These are phyloP conservation scores for Cichorium intybus DNA, from an alignment of 140 eudicot species.

Conservation along the genomic window DNA sequence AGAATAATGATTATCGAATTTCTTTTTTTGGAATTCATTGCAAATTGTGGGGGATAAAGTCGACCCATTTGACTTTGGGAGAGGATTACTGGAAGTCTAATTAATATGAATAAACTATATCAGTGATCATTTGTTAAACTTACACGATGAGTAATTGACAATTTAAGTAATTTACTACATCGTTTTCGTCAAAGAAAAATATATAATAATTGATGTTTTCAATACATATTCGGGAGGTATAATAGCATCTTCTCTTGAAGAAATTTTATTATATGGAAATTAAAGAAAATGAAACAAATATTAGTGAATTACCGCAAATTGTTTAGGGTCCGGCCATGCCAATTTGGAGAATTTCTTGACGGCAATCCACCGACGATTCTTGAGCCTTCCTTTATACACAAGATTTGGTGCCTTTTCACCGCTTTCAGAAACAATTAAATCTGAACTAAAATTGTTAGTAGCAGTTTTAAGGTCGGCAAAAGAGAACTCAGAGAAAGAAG, in stretches of 20 bases:
- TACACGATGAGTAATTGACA: neutral
- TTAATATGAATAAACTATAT: neutral
- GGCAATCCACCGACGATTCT: slow-evolving; percentile 64
- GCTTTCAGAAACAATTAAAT: slow-evolving; percentile 56
- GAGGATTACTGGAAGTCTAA: neutral
- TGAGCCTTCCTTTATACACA: slow-evolving; percentile 62
- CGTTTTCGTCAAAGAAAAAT: neutral
- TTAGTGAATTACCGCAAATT: slow-evolving; percentile 47
- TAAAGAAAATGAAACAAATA: neutral
- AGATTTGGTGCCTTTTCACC: slow-evolving; percentile 70
- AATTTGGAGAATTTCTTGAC: slow-evolving; percentile 62
- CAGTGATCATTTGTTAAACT: slow-evolving; percentile 1
- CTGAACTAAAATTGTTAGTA: slow-evolving; percentile 52
- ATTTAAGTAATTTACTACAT: neutral
- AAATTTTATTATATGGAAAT: neutral
- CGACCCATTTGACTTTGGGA: neutral
- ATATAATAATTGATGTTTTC: neutral
- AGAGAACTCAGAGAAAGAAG: slow-evolving; percentile 50
- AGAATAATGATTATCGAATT: neutral
- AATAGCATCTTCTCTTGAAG: neutral
- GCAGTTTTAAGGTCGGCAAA: slow-evolving; percentile 53
- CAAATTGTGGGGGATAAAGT: slow-evolving; percentile 4
- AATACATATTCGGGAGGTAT: neutral
- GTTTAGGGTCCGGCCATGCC: slow-evolving; percentile 80
- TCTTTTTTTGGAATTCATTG: neutral